Conservation (phyloP, 768 basidiomycete genomes). For the Tylopilus cervinicoccineus region DNA sequence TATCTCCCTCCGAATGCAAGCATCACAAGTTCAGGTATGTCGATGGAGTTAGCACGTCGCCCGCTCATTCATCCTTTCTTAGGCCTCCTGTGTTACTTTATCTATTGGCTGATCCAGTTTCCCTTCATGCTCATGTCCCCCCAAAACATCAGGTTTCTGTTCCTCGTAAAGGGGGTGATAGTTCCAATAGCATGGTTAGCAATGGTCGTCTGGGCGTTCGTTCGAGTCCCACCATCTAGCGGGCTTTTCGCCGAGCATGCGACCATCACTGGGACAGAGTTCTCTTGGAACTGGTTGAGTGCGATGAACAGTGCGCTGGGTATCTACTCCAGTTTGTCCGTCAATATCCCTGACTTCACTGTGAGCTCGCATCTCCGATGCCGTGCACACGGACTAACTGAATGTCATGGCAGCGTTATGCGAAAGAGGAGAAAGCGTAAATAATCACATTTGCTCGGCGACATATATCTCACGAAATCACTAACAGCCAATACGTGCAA, state of each 20-base stretch:
- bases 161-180: constrained; percentile 62
- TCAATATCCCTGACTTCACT: constrained; percentile 88
- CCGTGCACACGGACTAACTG: neutral
- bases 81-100: constrained; percentile 73
- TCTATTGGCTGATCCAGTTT: constrained; percentile 77
- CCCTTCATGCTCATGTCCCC: constrained; percentile 76
- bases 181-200: constrained; percentile 65
- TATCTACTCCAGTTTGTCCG: constrained; percentile 65
- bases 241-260: constrained; percentile 56
- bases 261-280: constrained; percentile 43
- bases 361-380: constrained; percentile 18
- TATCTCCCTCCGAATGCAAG: constrained; percentile 50
- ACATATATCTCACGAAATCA: constrained; percentile 2
- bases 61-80: neutral
- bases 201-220: constrained; percentile 78
- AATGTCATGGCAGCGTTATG: constrained; percentile 53
- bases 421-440: constrained; percentile 47
- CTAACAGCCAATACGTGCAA: constrained; percentile 65
- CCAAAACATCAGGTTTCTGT: constrained; percentile 72
- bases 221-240: constrained; percentile 56
- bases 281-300: constrained; percentile 75
- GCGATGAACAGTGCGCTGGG: constrained; percentile 76
- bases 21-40: constrained; percentile 59
- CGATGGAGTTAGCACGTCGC: neutral
- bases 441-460: neutral